A percentile compares a stretch with the other conserved stretches of the same genome.
These are phyloP conservation scores for Mrakia blollopis DNA, from an alignment of 768 basidiomycete species.

Conservation along the genomic window DNA sequence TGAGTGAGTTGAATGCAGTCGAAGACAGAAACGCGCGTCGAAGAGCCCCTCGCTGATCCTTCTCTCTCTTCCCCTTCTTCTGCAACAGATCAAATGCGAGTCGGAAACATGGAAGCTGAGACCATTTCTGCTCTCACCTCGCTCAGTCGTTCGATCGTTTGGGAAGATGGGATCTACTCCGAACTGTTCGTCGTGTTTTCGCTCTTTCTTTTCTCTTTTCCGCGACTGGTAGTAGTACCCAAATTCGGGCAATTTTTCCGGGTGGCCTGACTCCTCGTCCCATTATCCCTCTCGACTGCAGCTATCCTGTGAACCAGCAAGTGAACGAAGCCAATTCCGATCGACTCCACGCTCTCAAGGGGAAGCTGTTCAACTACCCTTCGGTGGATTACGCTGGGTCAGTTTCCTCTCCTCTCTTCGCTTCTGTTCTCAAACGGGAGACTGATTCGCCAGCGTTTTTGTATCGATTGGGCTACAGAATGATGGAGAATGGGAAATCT, in stretches of 20 bases:
- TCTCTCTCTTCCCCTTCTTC: not conserved
- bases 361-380: not conserved
- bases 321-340: not conserved
- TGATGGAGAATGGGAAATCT: not conserved
- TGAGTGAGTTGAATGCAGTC: not conserved
- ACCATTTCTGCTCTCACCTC: not conserved
- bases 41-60: not conserved
- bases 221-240: no score
- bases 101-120: not conserved
- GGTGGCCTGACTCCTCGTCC: no score
- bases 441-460: not conserved
- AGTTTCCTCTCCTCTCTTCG: not conserved
- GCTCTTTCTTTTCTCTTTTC: not conserved
- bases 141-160: not conserved
- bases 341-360: not conserved
- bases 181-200: not conserved
- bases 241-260: no score
- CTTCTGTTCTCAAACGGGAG: not conserved
- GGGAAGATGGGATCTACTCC: constrained; percentile 10
- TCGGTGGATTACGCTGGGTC: not conserved
- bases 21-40: not conserved
- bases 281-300: not conserved
- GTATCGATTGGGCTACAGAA: not conserved
- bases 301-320: not conserved
- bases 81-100: constrained; percentile 8